Evolutionary conservation across 768 basidiomycete species (phyloP).

Genomic region (Artomyces pyxidatus): DNA sequence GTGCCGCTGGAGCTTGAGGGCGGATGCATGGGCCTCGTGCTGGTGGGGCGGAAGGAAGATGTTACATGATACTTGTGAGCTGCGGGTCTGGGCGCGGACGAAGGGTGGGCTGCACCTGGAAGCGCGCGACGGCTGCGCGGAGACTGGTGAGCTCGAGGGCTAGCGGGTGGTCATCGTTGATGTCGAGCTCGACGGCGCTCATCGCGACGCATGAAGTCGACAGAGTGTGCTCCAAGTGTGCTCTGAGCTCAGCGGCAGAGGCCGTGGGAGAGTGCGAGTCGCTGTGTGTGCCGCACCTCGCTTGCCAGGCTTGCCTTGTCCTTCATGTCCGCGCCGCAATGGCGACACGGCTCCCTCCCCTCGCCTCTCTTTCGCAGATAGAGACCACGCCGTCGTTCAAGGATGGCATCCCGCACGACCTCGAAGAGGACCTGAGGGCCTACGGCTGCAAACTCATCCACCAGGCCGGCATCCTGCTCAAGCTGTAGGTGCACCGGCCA

Average conservation of each 20-base stretch:
- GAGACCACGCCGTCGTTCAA: constrained; percentile 69
- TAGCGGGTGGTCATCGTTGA: constrained; percentile 30
- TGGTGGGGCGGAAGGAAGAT: constrained; percentile 22
- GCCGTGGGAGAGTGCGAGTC: no score
- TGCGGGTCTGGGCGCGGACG: background rate
- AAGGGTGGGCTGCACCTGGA: constrained; percentile 25
- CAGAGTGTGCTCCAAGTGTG: background rate
- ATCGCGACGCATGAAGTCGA: constrained; percentile 2
- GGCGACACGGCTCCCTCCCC: constrained; percentile 77
- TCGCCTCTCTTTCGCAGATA: constrained; percentile 77
- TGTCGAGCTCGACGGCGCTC: constrained; percentile 10
- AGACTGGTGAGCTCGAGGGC: constrained; percentile 29
- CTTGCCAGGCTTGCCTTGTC: no score
- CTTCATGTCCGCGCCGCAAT: no score
- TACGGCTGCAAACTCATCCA: constrained; percentile 94
- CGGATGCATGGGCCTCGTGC: constrained; percentile 64
- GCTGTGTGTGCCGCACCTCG: no score
- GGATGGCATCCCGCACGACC: constrained; percentile 71
- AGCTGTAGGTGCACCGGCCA: constrained; percentile 52
- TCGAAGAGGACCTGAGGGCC: constrained; percentile 85
- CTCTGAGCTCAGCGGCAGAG: no score
- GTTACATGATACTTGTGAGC: background rate
- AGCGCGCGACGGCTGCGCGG: constrained; percentile 25
- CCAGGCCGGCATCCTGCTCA: constrained; percentile 85
- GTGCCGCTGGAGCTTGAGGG: constrained; percentile 58